Evolutionary conservation across 2,329 filamentous ascomycete genomes (phyloP), one percentile per base, ranked within the genome.

Genomic region (Fusarium irregulare): DNA sequence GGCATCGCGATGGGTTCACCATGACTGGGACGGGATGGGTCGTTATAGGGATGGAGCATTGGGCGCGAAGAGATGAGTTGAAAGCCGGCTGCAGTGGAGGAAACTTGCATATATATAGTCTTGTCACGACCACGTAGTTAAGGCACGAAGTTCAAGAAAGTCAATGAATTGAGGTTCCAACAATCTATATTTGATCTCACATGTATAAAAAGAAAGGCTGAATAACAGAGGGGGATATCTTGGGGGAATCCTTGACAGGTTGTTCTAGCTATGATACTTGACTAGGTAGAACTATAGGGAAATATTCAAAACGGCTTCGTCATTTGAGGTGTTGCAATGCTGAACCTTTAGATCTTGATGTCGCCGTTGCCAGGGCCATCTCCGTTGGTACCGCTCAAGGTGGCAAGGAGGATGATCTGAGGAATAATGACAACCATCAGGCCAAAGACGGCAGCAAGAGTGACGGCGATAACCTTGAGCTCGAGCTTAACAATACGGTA

Each of bases 401-500:
- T 27, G 20, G 77, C 66, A 32, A 85, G 76, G 49, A 88, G 72
- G 50, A 87, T 75, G 32, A 85, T 66, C 79, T 92, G 83, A 13
- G 84, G 83, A 6, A 86, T 73, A 8, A 92, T 23, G 25, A 89
- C 68, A 11, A 84, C 76, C 27, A 60, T 55, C 56, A 89, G 81
- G 34, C 88, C 54, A 7, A 87, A 28, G 25, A 82, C 76, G 16
- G 86, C 73, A 6, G 80, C 85, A 18, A 87, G 57, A 49, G 84
- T 78, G 59, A 93, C 84, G 34, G 83, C 78, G 67, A 89, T 84
- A 73, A 91, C 85, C 88, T 97, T 97, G 80, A 86, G 82, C 74
- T 93, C 91, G 32, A 96, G 85, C 81, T 91, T 90, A 76, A 94
- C 80, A 51, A 97, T 85, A 59, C 94, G 89, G 71, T 89, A 83